Base-by-base conservation (phyloP, 768 basidiomycete species). In the Hygrophorus russula region DNA sequence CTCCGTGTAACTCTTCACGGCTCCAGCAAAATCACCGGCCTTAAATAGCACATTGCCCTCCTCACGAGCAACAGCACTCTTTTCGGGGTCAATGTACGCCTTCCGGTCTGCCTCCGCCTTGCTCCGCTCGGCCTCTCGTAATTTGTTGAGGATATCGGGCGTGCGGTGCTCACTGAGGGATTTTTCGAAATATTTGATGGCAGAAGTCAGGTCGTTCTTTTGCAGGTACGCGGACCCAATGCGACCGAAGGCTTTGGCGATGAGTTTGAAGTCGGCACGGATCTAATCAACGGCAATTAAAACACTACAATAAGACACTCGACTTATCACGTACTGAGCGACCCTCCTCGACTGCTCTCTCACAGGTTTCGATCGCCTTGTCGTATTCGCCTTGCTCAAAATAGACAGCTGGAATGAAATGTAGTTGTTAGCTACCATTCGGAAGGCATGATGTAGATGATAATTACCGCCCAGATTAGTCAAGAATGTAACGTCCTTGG, bases 321-420 rank as follows among this genome's bases (percentile, higher is more conserved):
- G 15, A 14, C 41, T 4, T 7, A 9, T 1, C 34, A 39, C 74
- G 37, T 52, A 86, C 83, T 47, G 68, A 72, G 47, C 93, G 82
- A 27, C 91, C 96, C 57, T 97, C 88, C 10, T 98, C 96, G 35
- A 90, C 84, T n/a, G 96, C 94, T 64, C 90, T 93, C 56, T 96
- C 82, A 59, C 90, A 93, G 0, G 79, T 78, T 59, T 92, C 84
- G 54, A 99, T 93, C 45, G 79, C 77, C 59, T 87, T 82, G 64
- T 90, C 84, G 54, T 82, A 97, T 29, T 98, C 81, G 8, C 82
- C 89, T 60, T 94, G 74, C 65, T 99, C 96, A 54, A 91, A 92
- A 64, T 93, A 86, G 6, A 80, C 91, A 45, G 96, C 96, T 83
- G 57, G 20, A 20, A 24, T 9, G 6, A 8, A 15, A 2, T 27